phyloP scores from a whole-genome alignment of 345 rosid genomes.

The Eucalyptus pumila region DNA sequence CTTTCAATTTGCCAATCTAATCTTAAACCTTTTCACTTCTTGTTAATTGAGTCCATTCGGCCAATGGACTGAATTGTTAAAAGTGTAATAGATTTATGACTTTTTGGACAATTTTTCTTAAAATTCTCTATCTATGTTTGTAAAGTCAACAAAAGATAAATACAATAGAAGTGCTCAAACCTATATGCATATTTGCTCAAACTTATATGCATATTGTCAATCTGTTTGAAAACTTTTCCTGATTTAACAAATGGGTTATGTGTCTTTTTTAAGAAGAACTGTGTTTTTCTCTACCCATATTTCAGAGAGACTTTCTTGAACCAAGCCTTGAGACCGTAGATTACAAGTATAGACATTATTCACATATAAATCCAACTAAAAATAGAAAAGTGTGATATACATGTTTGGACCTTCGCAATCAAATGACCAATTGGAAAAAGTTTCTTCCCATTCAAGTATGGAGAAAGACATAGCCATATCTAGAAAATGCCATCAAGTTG shows the following conservation, averaged over 20 bases:
- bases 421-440: neutral
- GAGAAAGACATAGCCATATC: neutral
- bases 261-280: neutral
- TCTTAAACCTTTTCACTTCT: rapidly evolving
- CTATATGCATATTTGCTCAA: neutral
- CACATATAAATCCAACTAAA: neutral
- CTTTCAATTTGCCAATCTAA: too few relatives aligned
- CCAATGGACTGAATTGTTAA: too few relatives aligned
- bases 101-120: too few relatives aligned
- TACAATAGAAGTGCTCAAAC: neutral
- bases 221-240: neutral
- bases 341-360: neutral
- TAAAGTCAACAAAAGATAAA: neutral
- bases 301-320: neutral
- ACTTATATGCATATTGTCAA: neutral
- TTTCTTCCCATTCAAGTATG: too few relatives aligned
- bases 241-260: neutral
- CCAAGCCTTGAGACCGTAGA: neutral
- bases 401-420: neutral
- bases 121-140: neutral
- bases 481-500: too few relatives aligned
- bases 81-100: too few relatives aligned
- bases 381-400: neutral
- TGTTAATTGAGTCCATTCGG: too few relatives aligned
- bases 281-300: neutral